Percentiles rank a stretch among this genome's conserved stretches.
Conservation (phyloP, 495 filamentous ascomycete genomes). For the Talaromyces liani region DNA sequence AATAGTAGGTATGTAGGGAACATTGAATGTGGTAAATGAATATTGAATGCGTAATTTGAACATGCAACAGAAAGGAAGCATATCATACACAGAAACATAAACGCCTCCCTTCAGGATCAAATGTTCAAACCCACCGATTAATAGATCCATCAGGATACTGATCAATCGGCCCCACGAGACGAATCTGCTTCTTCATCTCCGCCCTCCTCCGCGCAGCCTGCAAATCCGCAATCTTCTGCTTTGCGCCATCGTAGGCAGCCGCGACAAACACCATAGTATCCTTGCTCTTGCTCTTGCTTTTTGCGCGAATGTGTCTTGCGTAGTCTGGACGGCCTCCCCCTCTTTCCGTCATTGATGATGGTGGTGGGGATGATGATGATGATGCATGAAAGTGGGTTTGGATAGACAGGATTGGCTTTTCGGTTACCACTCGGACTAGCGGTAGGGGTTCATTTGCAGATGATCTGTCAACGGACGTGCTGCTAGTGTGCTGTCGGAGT, state of each 20-base stretch:
- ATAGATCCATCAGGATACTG: slow-evolving; percentile 22
- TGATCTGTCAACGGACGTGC: background rate
- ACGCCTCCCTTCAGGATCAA: background rate
- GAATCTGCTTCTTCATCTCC: slow-evolving; percentile 37
- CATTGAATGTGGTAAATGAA: background rate
- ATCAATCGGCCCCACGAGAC: slow-evolving; percentile 33
- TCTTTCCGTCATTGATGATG: background rate
- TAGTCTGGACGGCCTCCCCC: slow-evolving; percentile 11
- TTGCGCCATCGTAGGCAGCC: slow-evolving; percentile 23
- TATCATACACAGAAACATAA: background rate
- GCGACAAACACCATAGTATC: slow-evolving; percentile 13
- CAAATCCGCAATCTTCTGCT: slow-evolving; percentile 25
- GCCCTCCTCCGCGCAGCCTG: slow-evolving; percentile 29
- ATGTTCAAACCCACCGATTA: slow-evolving; percentile 29
- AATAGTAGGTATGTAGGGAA: background rate
- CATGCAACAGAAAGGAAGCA: too few species aligned
- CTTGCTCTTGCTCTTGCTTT: slow-evolving; percentile 12
- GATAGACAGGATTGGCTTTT: background rate
- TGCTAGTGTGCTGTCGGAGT: background rate
- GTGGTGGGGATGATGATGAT: background rate
- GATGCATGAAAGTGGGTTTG: background rate
- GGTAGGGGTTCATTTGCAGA: background rate
- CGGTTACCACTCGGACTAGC: background rate
- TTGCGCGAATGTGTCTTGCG: slow-evolving; percentile 22
- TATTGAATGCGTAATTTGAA: background rate